These are phyloP conservation scores for Myxozyma sirexii DNA, from an alignment of 805 yeast species.

Conservation along the genomic window DNA sequence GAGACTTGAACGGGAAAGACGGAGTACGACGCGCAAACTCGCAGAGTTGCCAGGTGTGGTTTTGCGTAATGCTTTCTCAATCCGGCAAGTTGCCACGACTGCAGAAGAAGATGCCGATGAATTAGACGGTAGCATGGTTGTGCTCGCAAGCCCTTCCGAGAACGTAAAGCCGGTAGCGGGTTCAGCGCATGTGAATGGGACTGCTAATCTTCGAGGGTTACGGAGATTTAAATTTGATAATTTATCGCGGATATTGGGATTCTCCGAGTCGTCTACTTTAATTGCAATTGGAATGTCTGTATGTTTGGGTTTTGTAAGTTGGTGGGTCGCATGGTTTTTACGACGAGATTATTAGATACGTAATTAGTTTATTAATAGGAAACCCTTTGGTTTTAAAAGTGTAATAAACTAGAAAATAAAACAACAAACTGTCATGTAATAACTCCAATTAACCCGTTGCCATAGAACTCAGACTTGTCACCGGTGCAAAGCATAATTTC, in stretches of 20 bases:
- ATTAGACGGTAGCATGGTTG: conserved; percentile 16
- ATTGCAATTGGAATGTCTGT: conserved; percentile 28
- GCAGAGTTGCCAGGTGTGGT: neutral
- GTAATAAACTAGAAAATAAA: no score
- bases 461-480: neutral
- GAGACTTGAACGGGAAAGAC: neutral
- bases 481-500: neutral
- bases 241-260: neutral
- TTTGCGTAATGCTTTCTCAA: neutral
- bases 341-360: conserved; percentile 12
- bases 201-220: conserved; percentile 1
- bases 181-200: conserved; percentile 8
- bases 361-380: neutral
- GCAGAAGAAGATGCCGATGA: neutral
- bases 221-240: conserved; percentile 9
- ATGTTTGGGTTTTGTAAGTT: conserved; percentile 25
- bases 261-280: neutral
- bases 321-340: conserved; percentile 30
- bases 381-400: no score
- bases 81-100: neutral
- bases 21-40: neutral
- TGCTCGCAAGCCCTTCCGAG: neutral
- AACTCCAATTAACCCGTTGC: neutral
- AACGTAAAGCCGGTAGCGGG: neutral
- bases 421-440: no score